phyloP scores from a whole-genome alignment of 2,329 filamentous ascomycete species.

The Fusarium caatingaense region DNA sequence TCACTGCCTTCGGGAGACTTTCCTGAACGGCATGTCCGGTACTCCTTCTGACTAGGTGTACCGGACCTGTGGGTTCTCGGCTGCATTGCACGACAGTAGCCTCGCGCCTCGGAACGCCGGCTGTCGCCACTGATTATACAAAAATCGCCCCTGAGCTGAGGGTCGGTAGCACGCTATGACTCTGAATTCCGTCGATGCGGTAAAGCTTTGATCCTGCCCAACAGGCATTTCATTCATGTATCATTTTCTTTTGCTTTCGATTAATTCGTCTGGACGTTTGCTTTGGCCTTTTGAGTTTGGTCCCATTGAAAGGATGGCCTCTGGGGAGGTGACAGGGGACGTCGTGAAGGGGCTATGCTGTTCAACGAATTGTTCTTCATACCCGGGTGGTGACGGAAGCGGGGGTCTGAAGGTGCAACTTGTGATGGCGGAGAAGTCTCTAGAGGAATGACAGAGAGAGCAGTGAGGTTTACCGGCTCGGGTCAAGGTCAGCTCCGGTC shows the following conservation, averaged over 20 bases:
- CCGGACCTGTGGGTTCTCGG: constrained; percentile 41
- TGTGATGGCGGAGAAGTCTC: constrained; percentile 6
- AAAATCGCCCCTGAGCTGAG: constrained; percentile 26
- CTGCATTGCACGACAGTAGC: constrained; percentile 19
- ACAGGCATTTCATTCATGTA: constrained; percentile 46
- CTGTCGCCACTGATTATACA: constrained; percentile 27
- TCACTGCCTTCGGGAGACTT: constrained; percentile 31
- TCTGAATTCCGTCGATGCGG: constrained; percentile 51
- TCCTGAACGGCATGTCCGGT: constrained; percentile 57
- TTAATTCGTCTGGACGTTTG: constrained; percentile 36
- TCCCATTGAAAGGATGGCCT: constrained; percentile 47
- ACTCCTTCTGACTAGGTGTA: constrained; percentile 45
- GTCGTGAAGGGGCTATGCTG: constrained; percentile 8
- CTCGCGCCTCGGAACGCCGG: constrained; percentile 23
- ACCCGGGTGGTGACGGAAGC: background rate
- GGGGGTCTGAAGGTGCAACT: background rate
- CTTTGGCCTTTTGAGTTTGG: constrained; percentile 44
- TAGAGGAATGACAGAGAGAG: constrained; percentile 10
- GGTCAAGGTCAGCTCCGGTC: constrained; percentile 32
- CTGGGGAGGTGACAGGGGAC: constrained; percentile 51
- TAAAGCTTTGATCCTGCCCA: constrained; percentile 50
- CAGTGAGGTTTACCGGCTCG: constrained; percentile 8
- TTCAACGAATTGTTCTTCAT: constrained; percentile 16
- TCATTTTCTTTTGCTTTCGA: constrained; percentile 46
- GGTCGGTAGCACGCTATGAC: constrained; percentile 8